Evolutionary conservation across 768 basidiomycete genomes (phyloP).

Genomic region (Podaxis sp.): DNA sequence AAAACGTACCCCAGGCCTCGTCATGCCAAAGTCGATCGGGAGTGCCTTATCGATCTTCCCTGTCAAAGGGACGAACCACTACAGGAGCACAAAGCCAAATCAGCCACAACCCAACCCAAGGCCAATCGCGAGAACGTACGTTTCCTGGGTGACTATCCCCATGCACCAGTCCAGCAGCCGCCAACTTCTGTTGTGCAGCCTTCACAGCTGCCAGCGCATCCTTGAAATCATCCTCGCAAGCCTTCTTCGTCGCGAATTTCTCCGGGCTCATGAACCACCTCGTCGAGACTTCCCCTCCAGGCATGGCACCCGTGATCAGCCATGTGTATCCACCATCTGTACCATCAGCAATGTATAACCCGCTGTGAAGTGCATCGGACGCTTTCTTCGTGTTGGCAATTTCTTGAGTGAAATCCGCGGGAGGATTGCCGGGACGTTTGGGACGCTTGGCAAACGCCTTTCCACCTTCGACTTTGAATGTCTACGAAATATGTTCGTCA

Average conservation of each 20-base stretch:
- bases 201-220: background rate
- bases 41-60: background rate
- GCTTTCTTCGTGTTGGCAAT: background rate
- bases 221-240: background rate
- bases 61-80: background rate
- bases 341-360: background rate
- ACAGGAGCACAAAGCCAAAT: background rate
- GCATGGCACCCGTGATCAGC: constrained; percentile 4
- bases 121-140: background rate
- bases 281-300: background rate
- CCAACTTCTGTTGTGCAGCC: background rate
- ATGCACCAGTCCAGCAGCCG: background rate
- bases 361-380: background rate
- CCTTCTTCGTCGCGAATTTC: constrained; percentile 5
- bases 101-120: too few relatives aligned
- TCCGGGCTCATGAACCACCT: background rate
- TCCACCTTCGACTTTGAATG: background rate
- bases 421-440: background rate
- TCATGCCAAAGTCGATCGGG: background rate
- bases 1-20: background rate
- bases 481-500: background rate
- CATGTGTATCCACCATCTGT: background rate
- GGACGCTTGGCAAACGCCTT: background rate
- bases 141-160: constrained; percentile 1
- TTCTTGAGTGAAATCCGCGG: background rate